Evolutionary conservation across 2,329 filamentous ascomycete species (phyloP).

Genomic region (Dactylonectria estremocensis): DNA sequence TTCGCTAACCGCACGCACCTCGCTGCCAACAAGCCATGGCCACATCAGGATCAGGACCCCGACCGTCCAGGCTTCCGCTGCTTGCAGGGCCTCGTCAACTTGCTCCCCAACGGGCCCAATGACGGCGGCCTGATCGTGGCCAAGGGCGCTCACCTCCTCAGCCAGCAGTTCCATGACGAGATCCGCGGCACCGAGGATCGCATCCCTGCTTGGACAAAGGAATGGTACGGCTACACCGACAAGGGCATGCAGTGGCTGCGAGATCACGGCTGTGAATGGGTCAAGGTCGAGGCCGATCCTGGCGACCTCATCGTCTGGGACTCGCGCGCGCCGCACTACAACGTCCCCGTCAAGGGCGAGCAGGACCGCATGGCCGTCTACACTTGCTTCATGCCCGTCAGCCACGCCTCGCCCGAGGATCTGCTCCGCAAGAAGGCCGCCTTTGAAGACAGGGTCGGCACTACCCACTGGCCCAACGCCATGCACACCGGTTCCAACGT

Average conservation of each 20-base stretch:
- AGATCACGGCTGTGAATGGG: constrained; percentile 51
- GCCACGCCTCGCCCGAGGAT: constrained; percentile 51
- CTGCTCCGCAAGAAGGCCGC: constrained; percentile 59
- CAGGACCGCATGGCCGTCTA: constrained; percentile 56
- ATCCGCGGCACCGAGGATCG: constrained; percentile 52
- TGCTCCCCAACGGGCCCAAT: constrained; percentile 52
- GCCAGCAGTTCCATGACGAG: constrained; percentile 54
- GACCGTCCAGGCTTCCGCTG: constrained; percentile 61
- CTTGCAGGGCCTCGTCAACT: constrained; percentile 66
- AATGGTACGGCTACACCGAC: constrained; percentile 54
- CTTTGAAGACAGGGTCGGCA: constrained; percentile 55
- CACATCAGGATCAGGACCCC: constrained; percentile 44
- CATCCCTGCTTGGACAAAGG: constrained; percentile 56
- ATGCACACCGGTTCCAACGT: constrained; percentile 36
- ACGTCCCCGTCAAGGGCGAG: constrained; percentile 54
- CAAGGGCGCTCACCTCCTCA: constrained; percentile 39
- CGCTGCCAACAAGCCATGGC: constrained; percentile 40
- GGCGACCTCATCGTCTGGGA: constrained; percentile 62
- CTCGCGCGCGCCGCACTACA: constrained; percentile 59
- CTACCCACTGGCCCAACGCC: constrained; percentile 61
- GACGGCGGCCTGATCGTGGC: constrained; percentile 56
- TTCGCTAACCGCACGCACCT: constrained; percentile 59
- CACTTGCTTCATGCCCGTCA: constrained; percentile 46
- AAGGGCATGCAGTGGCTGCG: constrained; percentile 56
- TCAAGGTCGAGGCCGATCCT: constrained; percentile 59